Base-by-base conservation (phyloP, 1,284 basidiomycete species). In the Pholiota adiposa region DNA sequence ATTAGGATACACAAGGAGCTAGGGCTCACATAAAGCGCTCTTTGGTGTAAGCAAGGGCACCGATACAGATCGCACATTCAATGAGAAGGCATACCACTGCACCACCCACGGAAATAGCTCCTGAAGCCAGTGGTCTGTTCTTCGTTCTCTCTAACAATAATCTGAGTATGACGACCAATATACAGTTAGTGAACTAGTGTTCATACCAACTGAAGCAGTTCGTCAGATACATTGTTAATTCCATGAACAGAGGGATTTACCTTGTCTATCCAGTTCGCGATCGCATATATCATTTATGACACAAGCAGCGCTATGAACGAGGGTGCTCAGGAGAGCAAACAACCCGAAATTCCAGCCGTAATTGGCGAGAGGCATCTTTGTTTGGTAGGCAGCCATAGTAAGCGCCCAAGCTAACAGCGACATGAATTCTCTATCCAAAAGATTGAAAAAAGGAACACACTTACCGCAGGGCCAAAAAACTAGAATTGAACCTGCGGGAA, bases 91-190 rank as follows among this genome's bases (percentile, higher is more conserved):
- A 56, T 25, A n/a, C 23, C 11, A 50, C 33, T 19, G 55, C 55
- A 19, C 55, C 46, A 1, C 33, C 23, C 14, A 56, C 4, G 4
- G 55, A 49, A 36, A 56, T 56, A 6, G 44, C 44, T 11, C 55
- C 55, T 9, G 55, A 49, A 12, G 55, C 44, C 14, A 56, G 36
- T 25, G 55, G 55, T 29, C 55, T 56, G 14, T 56, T 49, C 34
- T 56, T 56, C 12, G 55, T 50, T 18, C 55, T 33, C 18, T 56
- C 55, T 56, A 33, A 44, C 12, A n/a, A 12, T 27, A 27, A n/a
- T 21, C 43, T 21, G 36, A 54, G 8, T 1, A 12, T 18, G 11
- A 21, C 16, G n/a, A n/a, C 19, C n/a, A 25, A 27, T 14, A 16
- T 29, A 29, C 29, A 48, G 16, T 14, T 29, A 43, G 51, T 29